Conservation (phyloP, 139 green algal genomes). For the Coelastrella sp. region DNA sequence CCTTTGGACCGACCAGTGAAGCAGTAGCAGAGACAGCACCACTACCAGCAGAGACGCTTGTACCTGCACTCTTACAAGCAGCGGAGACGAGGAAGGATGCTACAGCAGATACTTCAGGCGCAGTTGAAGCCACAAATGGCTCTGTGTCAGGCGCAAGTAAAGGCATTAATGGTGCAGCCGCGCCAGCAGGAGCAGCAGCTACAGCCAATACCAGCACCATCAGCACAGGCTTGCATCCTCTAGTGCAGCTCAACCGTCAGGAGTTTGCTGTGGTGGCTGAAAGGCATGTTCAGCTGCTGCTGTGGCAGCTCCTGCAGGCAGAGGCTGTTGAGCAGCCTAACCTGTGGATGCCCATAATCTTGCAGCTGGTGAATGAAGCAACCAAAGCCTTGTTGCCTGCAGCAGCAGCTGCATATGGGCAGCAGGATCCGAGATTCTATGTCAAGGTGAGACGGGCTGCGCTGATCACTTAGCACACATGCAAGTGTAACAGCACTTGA, state of each 20-base stretch:
- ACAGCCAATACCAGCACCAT: neutral
- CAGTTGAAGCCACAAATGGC: too few relatives aligned
- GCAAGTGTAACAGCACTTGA: too few relatives aligned
- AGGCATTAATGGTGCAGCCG: too few relatives aligned
- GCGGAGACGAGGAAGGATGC: too few relatives aligned
- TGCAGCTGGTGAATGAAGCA: conserved; percentile 63
- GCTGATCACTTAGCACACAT: too few relatives aligned
- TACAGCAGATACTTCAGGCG: too few relatives aligned
- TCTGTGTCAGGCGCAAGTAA: too few relatives aligned
- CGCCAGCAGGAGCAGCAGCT: neutral
- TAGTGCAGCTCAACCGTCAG: conserved; percentile 39
- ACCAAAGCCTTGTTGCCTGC: conserved; percentile 60
- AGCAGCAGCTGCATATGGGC: conserved; percentile 52
- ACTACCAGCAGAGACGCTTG: neutral
- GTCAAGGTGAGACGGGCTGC: conserved; percentile 81
- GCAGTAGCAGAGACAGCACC: neutral
- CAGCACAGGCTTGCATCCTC: conserved; percentile 33
- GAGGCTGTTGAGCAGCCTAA: conserved; percentile 56
- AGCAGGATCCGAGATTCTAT: conserved; percentile 71
- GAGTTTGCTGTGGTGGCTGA: conserved; percentile 56
- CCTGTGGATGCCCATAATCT: conserved; percentile 66
- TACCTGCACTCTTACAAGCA: too few relatives aligned
- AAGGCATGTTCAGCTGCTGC: conserved; percentile 70
- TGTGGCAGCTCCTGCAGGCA: conserved; percentile 71
- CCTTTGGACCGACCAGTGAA: conserved; percentile 41